These are phyloP conservation scores for Diospyros lotus DNA, from an alignment of 148 eudicot genomes.

Conservation along the genomic window DNA sequence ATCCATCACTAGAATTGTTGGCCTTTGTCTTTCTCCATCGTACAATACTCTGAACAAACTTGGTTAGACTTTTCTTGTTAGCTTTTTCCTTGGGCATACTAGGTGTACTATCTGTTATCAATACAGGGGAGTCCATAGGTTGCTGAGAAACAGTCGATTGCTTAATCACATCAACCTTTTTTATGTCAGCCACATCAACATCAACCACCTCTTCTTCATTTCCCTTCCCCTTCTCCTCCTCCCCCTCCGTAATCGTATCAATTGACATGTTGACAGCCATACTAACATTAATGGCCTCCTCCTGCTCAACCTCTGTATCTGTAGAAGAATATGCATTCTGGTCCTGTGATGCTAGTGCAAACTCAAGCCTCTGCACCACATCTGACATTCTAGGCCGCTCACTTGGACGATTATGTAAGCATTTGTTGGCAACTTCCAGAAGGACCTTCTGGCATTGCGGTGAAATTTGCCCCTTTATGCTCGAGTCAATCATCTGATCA, in stretches of 20 bases:
- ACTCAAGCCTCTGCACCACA: constrained; percentile 22
- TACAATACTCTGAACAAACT: not conserved
- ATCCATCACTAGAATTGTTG: not conserved
- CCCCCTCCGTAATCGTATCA: not conserved
- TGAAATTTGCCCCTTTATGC: constrained; percentile 17
- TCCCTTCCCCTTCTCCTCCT: not conserved
- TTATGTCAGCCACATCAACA: not conserved
- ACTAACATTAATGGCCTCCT: not conserved
- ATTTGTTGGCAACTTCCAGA: constrained; percentile 19
- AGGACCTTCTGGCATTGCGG: constrained; percentile 16
- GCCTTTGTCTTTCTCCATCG: not conserved
- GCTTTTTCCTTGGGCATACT: not conserved
- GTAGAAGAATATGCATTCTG: not conserved
- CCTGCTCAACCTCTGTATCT: constrained; percentile 2
- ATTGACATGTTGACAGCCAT: not conserved
- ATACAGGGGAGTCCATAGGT: not conserved
- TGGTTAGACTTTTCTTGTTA: not conserved
- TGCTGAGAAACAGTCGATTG: not conserved
- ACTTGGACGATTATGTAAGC: constrained; percentile 22
- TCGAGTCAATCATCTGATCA: constrained; percentile 20
- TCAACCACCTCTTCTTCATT: not conserved
- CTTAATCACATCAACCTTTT: not conserved
- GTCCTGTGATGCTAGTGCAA: constrained; percentile 17
- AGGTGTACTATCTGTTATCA: not conserved
- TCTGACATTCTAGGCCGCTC: constrained; percentile 33